Evolutionary conservation across 108 stramenopile genomes (phyloP), one percentile per base, ranked within the genome.

Genomic region (Poteriospumella lacustris): DNA sequence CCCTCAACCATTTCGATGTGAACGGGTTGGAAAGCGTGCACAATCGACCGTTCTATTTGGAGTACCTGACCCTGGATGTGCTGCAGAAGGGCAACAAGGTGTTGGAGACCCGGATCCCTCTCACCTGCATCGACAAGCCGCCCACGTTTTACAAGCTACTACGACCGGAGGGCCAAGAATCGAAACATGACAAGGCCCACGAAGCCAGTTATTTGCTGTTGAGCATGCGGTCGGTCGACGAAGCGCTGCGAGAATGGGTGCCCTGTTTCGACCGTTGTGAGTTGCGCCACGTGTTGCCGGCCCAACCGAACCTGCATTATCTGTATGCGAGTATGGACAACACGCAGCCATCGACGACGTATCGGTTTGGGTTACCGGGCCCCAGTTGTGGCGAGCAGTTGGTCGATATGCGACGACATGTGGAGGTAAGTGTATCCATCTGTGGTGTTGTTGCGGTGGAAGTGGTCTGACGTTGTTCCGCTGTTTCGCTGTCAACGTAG

Each of bases 21-120:
- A 12, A 34, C 36, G 5, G 5, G 42, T 33, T 33, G 5, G 70
- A 73, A 73, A 73, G 36, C 26, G 42, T 52, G 31, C 43, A 73
- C 3, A 73, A 73, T 42, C 36, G 70, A 12, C 70, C 70, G 28
- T 73, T 73, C 33, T 73, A 29, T 73, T 42, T 42, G 38, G 70
- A 73, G 36, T 29, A 33, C 36, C 15, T 73, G 28, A 26, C 26
- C 28, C 3, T 73, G 5, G 70, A 73, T 3, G 42, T 73, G 26
- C 33, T 73, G 36, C 9, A 3, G 12, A 73, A 73, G 41, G n/a
- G n/a, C n/a, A n/a, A n/a, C n/a, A 52, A 64, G 28, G 42, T 38
- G 5, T 44, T 28, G 26, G 70, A 73, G 24, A 38, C 70, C 5
- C 26, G 70, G 31, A 38, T 73, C 5, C 70, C 70, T 42, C 42